Base-by-base conservation (phyloP, 257 asterid species). In the Capsicum rhomboideum region DNA sequence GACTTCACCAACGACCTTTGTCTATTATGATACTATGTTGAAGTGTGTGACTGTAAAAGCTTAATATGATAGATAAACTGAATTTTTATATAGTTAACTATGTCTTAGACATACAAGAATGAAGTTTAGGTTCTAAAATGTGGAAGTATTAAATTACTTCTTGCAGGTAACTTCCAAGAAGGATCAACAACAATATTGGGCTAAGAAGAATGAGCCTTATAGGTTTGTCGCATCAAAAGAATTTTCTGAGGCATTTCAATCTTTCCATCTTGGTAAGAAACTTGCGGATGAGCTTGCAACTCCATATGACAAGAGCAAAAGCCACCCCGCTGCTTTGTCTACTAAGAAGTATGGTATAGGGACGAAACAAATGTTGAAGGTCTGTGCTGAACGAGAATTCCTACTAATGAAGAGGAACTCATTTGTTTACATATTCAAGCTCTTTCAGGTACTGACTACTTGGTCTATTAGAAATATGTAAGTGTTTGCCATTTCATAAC, bases 321-420 rank as follows among this genome's bases (percentile, higher is more conserved):
- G 89, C 87, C 95, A 93, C 56, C 95, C 93, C 0, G 94, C 95
- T 6, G 93, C 97, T 10, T 61, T 93, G 80, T 84, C 93, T 4
- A 89, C 86, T 31, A 31, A 88, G 34, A 91, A 85, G 82, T 91
- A 83, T 58, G 97, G 95, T 6, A 68, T 90, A 2, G 87, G 91
- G 13, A 85, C 82, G 6, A 88, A 83, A 67, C 91, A 93, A n/a
- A 86, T 93, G 20, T 56, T 93, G 5, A 93, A 89, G 85, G 95
- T 94, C 5, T 91, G 95, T 74, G 8, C 84, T 4, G 89, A 90
- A 49, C 85, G 97, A 81, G 95, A 93, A 72, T 77, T 2, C 40
- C 72, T 93, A 68, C 72, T 93, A 71, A 91, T 91, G 95, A 93
- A 89, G 86, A 88, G 97, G 37, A 93, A 93, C 82, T 88, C 94